phyloP scores from a whole-genome alignment of 345 rosid genomes.

The Lumnitzera littorea region DNA sequence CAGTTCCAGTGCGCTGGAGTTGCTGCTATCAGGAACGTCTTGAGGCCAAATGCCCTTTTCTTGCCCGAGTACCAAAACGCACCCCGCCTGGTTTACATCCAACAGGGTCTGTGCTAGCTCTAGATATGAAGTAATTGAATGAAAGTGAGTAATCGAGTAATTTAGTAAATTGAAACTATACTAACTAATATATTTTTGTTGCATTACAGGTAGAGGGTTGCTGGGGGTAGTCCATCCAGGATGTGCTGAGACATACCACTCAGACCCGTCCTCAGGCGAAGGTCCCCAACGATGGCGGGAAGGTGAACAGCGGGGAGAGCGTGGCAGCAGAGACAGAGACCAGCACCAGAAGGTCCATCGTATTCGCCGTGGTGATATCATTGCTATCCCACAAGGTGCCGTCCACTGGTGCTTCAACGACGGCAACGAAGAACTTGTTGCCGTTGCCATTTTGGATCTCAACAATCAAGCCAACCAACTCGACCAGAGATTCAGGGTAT shows the following conservation, averaged over 20 bases:
- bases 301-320: background rate
- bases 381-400: conserved; percentile 23
- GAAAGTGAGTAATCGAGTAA: no score
- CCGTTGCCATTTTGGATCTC: conserved; percentile 16
- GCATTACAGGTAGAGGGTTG: conserved; percentile 12
- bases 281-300: background rate
- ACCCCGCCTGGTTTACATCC: conserved; percentile 24
- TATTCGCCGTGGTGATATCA: conserved; percentile 23
- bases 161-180: no score
- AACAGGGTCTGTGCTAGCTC: conserved; percentile 7
- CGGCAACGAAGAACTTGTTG: conserved; percentile 21
- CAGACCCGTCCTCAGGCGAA: conserved; percentile 4
- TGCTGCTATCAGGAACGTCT: conserved; percentile 9
- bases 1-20: conserved; percentile 30
- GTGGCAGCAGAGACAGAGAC: conserved; percentile 9
- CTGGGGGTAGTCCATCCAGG: conserved; percentile 23
- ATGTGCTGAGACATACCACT: conserved; percentile 24
- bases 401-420: conserved; percentile 35
- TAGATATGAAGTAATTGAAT: background rate
- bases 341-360: conserved; percentile 29
- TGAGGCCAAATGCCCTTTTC: conserved; percentile 23
- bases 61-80: conserved; percentile 19
- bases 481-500: conserved; percentile 15
- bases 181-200: no score
- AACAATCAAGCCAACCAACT: conserved; percentile 26